phyloP scores from a whole-genome alignment of 2,329 filamentous ascomycete species.

The Verticillium klebahnii region DNA sequence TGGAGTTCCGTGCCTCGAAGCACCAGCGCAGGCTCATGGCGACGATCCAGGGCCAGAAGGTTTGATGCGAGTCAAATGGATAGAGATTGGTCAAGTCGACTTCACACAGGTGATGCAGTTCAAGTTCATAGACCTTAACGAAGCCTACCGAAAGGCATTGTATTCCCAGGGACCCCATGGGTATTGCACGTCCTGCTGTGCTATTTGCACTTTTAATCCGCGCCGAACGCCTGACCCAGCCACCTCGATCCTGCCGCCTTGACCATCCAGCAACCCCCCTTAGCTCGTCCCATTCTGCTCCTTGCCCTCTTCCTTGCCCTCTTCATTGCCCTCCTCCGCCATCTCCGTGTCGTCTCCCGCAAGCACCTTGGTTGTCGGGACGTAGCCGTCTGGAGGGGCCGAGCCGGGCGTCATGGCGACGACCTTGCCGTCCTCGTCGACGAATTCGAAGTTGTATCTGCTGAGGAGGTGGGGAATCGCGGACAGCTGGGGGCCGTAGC shows the following conservation, averaged over 20 bases:
- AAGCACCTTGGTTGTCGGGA: conserved; percentile 62
- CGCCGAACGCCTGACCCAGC: conserved; percentile 14
- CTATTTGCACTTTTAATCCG: conserved; percentile 5
- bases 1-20: conserved; percentile 77
- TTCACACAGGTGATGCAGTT: background rate
- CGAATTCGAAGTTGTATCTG: conserved; percentile 95
- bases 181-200: background rate
- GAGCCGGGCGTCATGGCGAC: conserved; percentile 79
- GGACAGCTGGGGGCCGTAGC: conserved; percentile 93
- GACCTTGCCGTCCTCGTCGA: conserved; percentile 87
- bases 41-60: conserved; percentile 86
- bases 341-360: conserved; percentile 60
- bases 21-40: conserved; percentile 82
- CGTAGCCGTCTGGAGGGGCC: conserved; percentile 50
- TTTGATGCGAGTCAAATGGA: conserved; percentile 10
- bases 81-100: background rate
- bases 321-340: conserved; percentile 41
- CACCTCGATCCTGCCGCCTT: background rate
- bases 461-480: conserved; percentile 94
- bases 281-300: conserved; percentile 33
- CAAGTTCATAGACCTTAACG: background rate
- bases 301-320: conserved; percentile 37
- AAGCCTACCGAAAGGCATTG: background rate
- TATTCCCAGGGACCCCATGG: background rate
- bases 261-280: background rate